Percentiles rank a stretch among this genome's conserved stretches.
Conservation (phyloP, 2,329 filamentous ascomycete species). For the Emergomyces pasteurianus region DNA sequence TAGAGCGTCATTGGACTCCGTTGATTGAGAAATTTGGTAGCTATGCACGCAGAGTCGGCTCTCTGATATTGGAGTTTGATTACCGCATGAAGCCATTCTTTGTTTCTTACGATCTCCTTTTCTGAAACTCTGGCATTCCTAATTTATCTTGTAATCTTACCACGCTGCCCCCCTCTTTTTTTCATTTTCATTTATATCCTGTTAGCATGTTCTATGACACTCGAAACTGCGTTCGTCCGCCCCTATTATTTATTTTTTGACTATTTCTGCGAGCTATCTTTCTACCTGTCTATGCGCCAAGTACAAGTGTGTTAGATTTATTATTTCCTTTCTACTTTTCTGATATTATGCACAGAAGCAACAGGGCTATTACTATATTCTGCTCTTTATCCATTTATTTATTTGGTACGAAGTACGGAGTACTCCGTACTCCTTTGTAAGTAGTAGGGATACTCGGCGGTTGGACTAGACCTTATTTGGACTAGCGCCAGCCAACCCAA, state of each 20-base stretch:
- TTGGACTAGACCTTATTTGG: background rate
- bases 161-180: background rate
- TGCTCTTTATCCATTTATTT: background rate
- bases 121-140: conserved; percentile 2
- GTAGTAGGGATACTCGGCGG: no score
- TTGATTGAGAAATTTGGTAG: conserved; percentile 14
- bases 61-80: background rate
- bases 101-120: conserved; percentile 1
- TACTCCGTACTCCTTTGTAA: no score
- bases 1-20: conserved; percentile 77
- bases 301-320: background rate
- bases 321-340: background rate
- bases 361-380: background rate
- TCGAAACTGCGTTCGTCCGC: background rate
- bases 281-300: background rate
- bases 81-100: background rate
- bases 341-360: background rate
- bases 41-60: background rate
- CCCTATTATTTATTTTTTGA: background rate
- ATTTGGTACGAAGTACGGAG: no score
- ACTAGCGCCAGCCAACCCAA: background rate
- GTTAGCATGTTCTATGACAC: background rate
- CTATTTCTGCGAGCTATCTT: background rate
- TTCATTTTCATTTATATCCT: background rate
- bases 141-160: conserved; percentile 13